phyloP scores from a whole-genome alignment of 2,329 filamentous ascomycete genomes.

The Aspergillus ruber region DNA sequence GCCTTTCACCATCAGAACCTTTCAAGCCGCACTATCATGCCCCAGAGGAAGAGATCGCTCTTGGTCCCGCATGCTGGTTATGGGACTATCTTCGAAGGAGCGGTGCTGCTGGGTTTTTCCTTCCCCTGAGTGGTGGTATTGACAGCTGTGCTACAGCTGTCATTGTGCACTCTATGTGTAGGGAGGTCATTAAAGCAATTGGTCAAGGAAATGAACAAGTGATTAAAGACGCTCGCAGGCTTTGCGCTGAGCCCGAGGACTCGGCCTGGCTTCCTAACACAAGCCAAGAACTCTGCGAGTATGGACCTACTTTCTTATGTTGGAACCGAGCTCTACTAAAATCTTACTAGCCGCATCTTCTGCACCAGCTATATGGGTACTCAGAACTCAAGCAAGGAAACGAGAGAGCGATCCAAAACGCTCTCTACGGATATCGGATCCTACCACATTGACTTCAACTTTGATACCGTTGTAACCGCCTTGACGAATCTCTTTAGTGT shows the following conservation, averaged over 20 bases:
- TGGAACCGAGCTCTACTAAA: constrained; percentile 1
- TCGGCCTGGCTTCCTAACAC: constrained; percentile 49
- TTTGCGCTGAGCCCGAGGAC: constrained; percentile 45
- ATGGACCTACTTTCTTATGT: constrained; percentile 2
- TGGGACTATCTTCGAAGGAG: constrained; percentile 42
- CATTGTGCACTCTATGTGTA: constrained; percentile 37
- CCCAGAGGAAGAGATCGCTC: constrained; percentile 62
- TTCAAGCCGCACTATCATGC: constrained; percentile 50
- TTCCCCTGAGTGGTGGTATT: constrained; percentile 36
- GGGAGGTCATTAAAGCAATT: constrained; percentile 30
- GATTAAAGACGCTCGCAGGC: constrained; percentile 46
- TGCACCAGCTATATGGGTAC: constrained; percentile 67
- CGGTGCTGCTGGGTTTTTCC: constrained; percentile 32
- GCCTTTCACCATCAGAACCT: constrained; percentile 40
- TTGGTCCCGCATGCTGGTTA: constrained; percentile 59
- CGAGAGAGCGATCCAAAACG: constrained; percentile 57
- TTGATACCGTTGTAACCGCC: constrained; percentile 60
- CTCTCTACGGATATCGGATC: constrained; percentile 58
- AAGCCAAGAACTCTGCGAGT: constrained; percentile 54
- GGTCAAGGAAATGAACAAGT: constrained; percentile 42
- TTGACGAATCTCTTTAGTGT: constrained; percentile 54
- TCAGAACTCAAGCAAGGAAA: constrained; percentile 60
- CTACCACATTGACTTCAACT: constrained; percentile 67
- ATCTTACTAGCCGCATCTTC: constrained; percentile 43
- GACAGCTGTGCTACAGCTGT: constrained; percentile 34